Evolutionary conservation across 1,139 yeast genomes (phyloP).

Genomic region (Arxiozyma heterogenica): DNA sequence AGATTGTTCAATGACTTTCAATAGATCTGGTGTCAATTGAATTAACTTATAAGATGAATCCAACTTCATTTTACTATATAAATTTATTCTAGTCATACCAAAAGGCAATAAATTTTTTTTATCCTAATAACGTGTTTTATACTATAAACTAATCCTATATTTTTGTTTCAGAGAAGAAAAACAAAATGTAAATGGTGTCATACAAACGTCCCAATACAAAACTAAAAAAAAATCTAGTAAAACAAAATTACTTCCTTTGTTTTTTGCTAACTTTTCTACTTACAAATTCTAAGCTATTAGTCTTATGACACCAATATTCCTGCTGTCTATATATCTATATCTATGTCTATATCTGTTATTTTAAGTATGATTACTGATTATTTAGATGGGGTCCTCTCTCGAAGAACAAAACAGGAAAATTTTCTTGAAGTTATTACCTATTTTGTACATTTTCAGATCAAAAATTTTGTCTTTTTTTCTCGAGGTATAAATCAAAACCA

Average conservation of each 20-base stretch:
- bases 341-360: not conserved
- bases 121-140: not conserved
- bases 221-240: no score
- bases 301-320: not conserved
- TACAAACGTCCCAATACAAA: not conserved
- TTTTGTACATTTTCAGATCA: not conserved
- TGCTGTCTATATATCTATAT: no score
- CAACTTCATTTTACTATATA: constrained; percentile 23
- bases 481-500: not conserved
- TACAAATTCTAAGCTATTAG: not conserved
- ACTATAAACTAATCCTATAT: not conserved
- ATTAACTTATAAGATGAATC: constrained; percentile 43
- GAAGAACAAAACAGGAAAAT: not conserved
- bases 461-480: not conserved
- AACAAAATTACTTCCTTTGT: not conserved
- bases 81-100: constrained; percentile 1
- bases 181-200: no score
- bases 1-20: constrained; percentile 34
- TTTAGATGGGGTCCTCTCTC: not conserved
- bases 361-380: no score
- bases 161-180: no score
- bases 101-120: not conserved
- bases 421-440: not conserved
- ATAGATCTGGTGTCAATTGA: constrained; percentile 50
- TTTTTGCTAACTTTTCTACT: not conserved